Percentiles rank a stretch among this genome's conserved stretches.
Evolutionary conservation across 1,284 basidiomycete genomes (phyloP).

Genomic region (Bjerkandera adusta): DNA sequence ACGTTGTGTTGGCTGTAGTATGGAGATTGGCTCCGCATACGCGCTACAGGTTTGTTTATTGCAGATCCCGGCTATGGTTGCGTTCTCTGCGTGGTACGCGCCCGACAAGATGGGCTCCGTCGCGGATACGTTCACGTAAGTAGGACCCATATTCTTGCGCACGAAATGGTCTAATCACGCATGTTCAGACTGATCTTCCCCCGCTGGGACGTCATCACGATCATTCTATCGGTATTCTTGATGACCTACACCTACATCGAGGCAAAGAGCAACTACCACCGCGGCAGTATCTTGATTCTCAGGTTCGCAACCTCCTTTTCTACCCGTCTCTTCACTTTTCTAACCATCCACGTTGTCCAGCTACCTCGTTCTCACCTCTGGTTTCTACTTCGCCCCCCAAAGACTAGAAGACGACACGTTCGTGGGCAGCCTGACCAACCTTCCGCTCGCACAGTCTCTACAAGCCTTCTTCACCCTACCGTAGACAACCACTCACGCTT

Average conservation of each 20-base stretch:
- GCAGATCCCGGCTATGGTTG: slow-evolving; percentile 99
- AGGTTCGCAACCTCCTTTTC: slow-evolving; percentile 48
- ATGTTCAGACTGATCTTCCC: slow-evolving; percentile 88
- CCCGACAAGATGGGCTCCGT: slow-evolving; percentile 80
- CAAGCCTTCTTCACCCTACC: slow-evolving; percentile 18
- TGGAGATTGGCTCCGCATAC: slow-evolving; percentile 99
- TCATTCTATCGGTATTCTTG: slow-evolving; percentile 93
- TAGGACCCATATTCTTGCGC: slow-evolving; percentile 12
- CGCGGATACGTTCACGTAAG: slow-evolving; percentile 87
- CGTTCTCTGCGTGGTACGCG: slow-evolving; percentile 93
- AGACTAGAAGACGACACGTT: slow-evolving; percentile 13
- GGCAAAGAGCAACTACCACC: slow-evolving; percentile 95
- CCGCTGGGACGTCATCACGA: slow-evolving; percentile 95
- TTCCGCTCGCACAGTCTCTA: slow-evolving; percentile 15
- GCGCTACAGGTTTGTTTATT: slow-evolving; percentile 97
- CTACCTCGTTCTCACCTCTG: slow-evolving; percentile 15
- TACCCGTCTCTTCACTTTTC: not conserved
- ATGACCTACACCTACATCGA: slow-evolving; percentile 99
- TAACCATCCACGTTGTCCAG: not conserved
- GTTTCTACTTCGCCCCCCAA: slow-evolving; percentile 16
- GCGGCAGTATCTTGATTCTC: slow-evolving; percentile 89
- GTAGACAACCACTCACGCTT: not conserved
- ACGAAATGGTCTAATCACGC: slow-evolving; percentile 14
- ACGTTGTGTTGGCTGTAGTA: slow-evolving; percentile 47
- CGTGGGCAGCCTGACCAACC: slow-evolving; percentile 15